These are phyloP conservation scores for Cryomyces minteri DNA, from an alignment of 495 filamentous ascomycete species.

Conservation along the genomic window DNA sequence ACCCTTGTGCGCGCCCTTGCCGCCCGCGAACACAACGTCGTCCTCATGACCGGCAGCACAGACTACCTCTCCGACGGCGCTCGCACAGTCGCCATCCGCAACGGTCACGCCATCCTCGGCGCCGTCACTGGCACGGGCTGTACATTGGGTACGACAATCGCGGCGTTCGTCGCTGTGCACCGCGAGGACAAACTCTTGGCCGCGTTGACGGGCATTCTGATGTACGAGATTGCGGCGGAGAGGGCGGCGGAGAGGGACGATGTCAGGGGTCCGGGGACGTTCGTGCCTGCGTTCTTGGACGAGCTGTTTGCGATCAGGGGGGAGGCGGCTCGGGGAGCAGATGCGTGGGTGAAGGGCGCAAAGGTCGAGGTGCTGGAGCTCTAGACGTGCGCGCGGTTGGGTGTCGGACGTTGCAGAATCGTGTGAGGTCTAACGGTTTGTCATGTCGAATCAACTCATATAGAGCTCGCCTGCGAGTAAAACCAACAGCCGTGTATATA, in stretches of 20 bases:
- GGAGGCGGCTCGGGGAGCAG: conserved; percentile 27
- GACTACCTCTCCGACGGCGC: conserved; percentile 68
- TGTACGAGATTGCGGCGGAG: conserved; percentile 79
- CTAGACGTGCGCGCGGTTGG: conserved; percentile 2
- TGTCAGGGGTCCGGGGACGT: conserved; percentile 69
- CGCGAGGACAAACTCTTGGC: conserved; percentile 44
- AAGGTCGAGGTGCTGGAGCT: conserved; percentile 30
- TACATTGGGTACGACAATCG: conserved; percentile 63
- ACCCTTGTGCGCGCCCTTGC: conserved; percentile 46
- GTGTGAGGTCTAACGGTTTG: no score
- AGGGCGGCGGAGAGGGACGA: conserved; percentile 40
- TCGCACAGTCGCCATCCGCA: conserved; percentile 44
- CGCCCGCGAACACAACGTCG: conserved; percentile 44
- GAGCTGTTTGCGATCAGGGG: conserved; percentile 28
- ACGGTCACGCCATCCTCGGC: conserved; percentile 65
- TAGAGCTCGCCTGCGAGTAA: no score
- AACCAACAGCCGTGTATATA: no score
- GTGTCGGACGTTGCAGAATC: no score
- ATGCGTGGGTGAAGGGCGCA: conserved; percentile 28
- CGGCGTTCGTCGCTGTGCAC: conserved; percentile 46
- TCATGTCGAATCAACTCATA: no score
- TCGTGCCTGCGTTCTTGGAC: conserved; percentile 75
- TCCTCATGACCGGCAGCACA: conserved; percentile 68
- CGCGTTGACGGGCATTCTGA: conserved; percentile 50
- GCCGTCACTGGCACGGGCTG: conserved; percentile 80